Percentiles rank a stretch among this genome's conserved stretches.
Conservation (phyloP, 176 grass and related monocot species). For the Bothriochloa decipiens region DNA sequence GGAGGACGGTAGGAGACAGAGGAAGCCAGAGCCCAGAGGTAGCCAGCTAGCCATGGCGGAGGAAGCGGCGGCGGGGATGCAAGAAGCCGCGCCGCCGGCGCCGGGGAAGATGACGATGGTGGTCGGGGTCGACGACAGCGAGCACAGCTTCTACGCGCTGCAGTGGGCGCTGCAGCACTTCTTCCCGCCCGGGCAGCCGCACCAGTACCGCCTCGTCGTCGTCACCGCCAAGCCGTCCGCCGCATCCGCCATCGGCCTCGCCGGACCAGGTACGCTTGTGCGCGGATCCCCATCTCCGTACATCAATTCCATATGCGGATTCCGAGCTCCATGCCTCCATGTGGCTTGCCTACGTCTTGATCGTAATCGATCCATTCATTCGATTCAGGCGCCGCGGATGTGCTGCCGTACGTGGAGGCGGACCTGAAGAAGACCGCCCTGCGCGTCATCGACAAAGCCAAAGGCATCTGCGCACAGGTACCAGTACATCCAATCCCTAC, state of each 20-base stretch:
- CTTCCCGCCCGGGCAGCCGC: conserved; percentile 48
- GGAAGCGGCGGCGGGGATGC: neutral
- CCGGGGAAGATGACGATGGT: conserved; percentile 70
- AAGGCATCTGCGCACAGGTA: conserved; percentile 58
- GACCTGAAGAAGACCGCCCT: conserved; percentile 57
- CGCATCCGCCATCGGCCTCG: conserved; percentile 64
- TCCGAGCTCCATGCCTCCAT: no score
- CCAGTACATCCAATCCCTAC: no score
- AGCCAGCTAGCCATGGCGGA: conserved; percentile 28
- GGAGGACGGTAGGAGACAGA: no score
- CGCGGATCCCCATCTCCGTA: no score
- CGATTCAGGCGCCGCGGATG: conserved; percentile 54
- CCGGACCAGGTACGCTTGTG: conserved; percentile 46
- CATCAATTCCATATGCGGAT: no score
- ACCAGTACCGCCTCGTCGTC: conserved; percentile 73
- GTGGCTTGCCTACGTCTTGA: no score
- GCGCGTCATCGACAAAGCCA: conserved; percentile 67
- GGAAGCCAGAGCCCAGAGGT: no score
- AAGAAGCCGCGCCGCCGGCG: neutral
- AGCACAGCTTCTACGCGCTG: conserved; percentile 36
- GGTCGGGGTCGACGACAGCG: conserved; percentile 90
- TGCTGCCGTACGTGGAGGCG: conserved; percentile 68
- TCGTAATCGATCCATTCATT: neutral
- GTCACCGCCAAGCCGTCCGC: conserved; percentile 71
- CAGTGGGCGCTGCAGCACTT: conserved; percentile 90